Evolutionary conservation across 1,139 yeast genomes (phyloP), one percentile per base, ranked within the genome.

Genomic region (Magnusiomyces ingens): DNA sequence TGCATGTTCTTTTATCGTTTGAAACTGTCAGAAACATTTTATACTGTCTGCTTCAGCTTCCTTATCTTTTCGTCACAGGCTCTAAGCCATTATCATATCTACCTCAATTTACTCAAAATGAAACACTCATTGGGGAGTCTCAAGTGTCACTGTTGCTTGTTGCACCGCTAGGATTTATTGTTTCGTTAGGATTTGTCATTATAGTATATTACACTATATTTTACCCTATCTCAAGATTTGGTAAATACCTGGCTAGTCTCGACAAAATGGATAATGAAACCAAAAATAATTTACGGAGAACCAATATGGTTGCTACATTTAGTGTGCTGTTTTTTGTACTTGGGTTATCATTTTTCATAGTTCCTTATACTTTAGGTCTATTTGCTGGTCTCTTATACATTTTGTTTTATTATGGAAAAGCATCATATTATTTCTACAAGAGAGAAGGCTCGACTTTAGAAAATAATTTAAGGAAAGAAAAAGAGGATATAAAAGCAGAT

Each of bases 251-350:
- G 2, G 49, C 49, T 12, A 37, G 10, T 13, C 10, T 36, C 11
- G 40, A 36, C 11, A 36, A 36, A 12, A 13, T 12, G 4, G 40
- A 36, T 12, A 12, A 36, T 12, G 40, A n/a, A n/a, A 13, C 17
- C 11, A 36, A 36, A 36, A n/a, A 36, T 4, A 36, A 12, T 5
- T 13, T 13, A 4, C 17, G 11, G 17, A 36, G 11, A 13, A 12
- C 5, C 11, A 13, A 13, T 12, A 5, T n/a, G 4, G 4, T 5
- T 12, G 4, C 40, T n/a, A 13, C 11, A n/a, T 5, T 36, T 6
- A 12, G 4, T n/a, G 17, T 12, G 4, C 5, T 36, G 3, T 36
- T 37, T n/a, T 4, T 72, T 83, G 56, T 70, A 79, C 59, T 41
- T 75, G 51, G 51, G 78, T 41, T 70, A 70, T 59, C 60, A 61